A percentile compares a stretch with the other conserved stretches of the same genome.
Evolutionary conservation across 805 yeast species (phyloP).

Genomic region (Sugiyamaella lignohabitans): DNA sequence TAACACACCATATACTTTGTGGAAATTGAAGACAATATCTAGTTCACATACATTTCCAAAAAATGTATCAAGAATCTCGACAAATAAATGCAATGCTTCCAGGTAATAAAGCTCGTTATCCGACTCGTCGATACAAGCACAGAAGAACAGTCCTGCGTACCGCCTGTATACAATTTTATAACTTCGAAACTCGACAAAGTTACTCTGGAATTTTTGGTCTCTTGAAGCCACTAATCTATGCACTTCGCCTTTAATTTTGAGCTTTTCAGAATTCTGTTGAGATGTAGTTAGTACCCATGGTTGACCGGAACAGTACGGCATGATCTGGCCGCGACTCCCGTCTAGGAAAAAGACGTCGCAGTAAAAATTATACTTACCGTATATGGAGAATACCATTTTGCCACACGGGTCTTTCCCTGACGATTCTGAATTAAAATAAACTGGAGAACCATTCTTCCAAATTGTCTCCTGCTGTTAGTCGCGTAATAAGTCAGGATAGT

Average conservation of each 20-base stretch:
- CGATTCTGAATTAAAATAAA: conserved; percentile 79
- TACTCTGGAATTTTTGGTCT: conserved; percentile 77
- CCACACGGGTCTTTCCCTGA: conserved; percentile 86
- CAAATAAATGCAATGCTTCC: conserved; percentile 80
- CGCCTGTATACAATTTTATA: conserved; percentile 74
- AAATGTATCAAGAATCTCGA: conserved; percentile 78
- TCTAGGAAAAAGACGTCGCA: no score
- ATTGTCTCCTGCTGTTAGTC: no score
- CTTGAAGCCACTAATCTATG: conserved; percentile 76
- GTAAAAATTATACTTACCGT: no score
- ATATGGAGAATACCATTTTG: conserved; percentile 63
- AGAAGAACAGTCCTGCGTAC: conserved; percentile 87
- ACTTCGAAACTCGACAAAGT: conserved; percentile 66
- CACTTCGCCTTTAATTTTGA: conserved; percentile 50
- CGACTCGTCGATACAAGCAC: conserved; percentile 68
- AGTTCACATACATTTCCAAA: conserved; percentile 90
- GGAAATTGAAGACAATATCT: conserved; percentile 87
- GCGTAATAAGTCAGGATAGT: no score
- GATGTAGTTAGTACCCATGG: not conserved
- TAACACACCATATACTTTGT: conserved; percentile 70
- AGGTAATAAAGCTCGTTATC: conserved; percentile 81
- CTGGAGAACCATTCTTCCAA: conserved; percentile 68
- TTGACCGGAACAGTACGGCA: not conserved
- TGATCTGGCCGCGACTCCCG: not conserved
- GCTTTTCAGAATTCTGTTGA: conserved; percentile 39